These are phyloP conservation scores for Chlamydomonas applanata DNA, from an alignment of 139 green algal species.

Conservation along the genomic window DNA sequence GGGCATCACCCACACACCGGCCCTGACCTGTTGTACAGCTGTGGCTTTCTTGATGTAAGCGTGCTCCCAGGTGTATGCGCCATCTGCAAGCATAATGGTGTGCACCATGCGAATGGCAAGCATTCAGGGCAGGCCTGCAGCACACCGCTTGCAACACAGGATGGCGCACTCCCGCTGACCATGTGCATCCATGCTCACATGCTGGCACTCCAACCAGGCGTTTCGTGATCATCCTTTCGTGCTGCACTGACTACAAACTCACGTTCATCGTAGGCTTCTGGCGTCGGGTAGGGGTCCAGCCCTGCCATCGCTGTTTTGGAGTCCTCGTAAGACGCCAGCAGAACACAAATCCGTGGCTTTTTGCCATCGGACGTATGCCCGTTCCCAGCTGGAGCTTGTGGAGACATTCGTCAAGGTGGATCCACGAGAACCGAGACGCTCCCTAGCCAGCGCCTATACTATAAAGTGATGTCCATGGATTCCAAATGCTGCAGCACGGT, in stretches of 20 bases:
- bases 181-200: no score
- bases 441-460: no score
- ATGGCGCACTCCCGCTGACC: no score
- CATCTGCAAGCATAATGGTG: no score
- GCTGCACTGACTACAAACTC: neutral
- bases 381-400: no score
- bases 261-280: constrained; percentile 1
- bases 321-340: constrained; percentile 3
- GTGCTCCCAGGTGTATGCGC: constrained; percentile 2
- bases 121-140: neutral
- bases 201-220: neutral
- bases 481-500: no score
- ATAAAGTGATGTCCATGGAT: no score
- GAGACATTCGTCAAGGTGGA: no score
- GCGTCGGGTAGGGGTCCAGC: neutral
- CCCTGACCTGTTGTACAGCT: neutral
- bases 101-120: no score
- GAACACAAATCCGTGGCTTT: constrained; percentile 8
- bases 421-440: no score
- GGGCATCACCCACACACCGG: no score
- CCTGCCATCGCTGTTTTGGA: neutral
- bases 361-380: no score
- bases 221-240: neutral
- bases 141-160: neutral
- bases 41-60: constrained; percentile 7